Percentiles rank a stretch among this genome's conserved stretches.
phyloP scores from a whole-genome alignment of 352 stramenopile genomes.

The Globisporangium okanoganense region DNA sequence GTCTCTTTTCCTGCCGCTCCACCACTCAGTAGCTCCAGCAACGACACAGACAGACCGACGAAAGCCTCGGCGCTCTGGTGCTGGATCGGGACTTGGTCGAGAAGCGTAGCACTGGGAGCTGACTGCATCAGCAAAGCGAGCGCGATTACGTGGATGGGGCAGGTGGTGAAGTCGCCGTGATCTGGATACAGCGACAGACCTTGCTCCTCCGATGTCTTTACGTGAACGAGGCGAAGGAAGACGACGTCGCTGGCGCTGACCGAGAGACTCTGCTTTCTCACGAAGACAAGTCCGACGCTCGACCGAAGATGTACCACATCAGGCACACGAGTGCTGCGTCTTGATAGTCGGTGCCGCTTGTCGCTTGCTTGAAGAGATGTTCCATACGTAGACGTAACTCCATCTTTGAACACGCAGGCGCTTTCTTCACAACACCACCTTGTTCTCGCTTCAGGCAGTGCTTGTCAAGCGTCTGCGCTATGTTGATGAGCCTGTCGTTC shows the following conservation, averaged over 20 bases:
- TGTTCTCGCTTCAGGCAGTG: not conserved
- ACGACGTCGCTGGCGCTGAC: conserved; percentile 16
- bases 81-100: conserved; percentile 12
- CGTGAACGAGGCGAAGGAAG: conserved; percentile 26
- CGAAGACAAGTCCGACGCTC: conserved; percentile 5
- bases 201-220: conserved; percentile 31
- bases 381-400: not conserved
- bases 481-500: not conserved
- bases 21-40: not conserved
- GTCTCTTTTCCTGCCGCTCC: not conserved
- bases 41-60: not conserved
- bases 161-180: too few relatives aligned
- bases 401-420: not conserved
- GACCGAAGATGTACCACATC: conserved; percentile 19
- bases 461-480: not conserved
- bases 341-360: conserved; percentile 15
- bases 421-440: not conserved
- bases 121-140: conserved; percentile 19
- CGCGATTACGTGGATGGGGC: conserved; percentile 15
- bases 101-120: conserved; percentile 7
- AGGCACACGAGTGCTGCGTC: conserved; percentile 16
- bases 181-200: conserved; percentile 26
- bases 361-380: not conserved
- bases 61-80: too few relatives aligned
- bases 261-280: conserved; percentile 21